A percentile compares a stretch with the other conserved stretches of the same genome.
Conservation (phyloP, 2,329 filamentous ascomycete genomes). For the Didymella keratinophila region DNA sequence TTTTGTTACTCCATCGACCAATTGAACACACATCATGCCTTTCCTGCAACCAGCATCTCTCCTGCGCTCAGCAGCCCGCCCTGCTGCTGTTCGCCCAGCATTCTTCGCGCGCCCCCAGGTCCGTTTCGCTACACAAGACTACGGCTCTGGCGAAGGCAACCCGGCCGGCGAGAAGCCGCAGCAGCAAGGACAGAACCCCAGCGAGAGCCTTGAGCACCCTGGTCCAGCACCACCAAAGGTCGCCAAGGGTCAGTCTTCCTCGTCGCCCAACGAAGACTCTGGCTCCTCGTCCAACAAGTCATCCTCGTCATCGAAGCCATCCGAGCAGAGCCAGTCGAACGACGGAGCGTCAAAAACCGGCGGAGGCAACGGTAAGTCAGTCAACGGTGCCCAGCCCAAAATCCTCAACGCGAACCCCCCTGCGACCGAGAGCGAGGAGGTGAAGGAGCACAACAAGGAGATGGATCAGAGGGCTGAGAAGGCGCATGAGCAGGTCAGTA, state of each 20-base stretch:
- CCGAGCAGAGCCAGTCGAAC: slow-evolving; percentile 21
- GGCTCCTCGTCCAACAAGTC: slow-evolving; percentile 21
- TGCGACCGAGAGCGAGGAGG: slow-evolving; percentile 46
- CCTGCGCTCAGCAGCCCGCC: slow-evolving; percentile 39
- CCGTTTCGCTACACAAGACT: slow-evolving; percentile 51
- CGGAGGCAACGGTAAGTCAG: slow-evolving; percentile 28
- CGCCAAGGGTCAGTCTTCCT: slow-evolving; percentile 45
- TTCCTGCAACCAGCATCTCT: slow-evolving; percentile 41
- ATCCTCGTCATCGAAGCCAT: slow-evolving; percentile 14
- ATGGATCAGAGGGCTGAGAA: slow-evolving; percentile 54
- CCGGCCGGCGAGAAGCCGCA: slow-evolving; percentile 55
- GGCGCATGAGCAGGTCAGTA: slow-evolving; percentile 49
- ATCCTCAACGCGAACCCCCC: slow-evolving; percentile 52
- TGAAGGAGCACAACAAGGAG: slow-evolving; percentile 56
- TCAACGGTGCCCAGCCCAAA: slow-evolving; percentile 54
- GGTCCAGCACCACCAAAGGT: slow-evolving; percentile 55
- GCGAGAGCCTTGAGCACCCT: slow-evolving; percentile 55
- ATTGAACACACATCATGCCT: slow-evolving; percentile 36
- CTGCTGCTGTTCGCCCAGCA: slow-evolving; percentile 33
- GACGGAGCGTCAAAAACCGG: slow-evolving; percentile 22
- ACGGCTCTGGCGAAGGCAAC: slow-evolving; percentile 54
- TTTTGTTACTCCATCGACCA: slow-evolving; percentile 1
- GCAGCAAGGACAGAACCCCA: slow-evolving; percentile 51
- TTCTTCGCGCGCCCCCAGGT: slow-evolving; percentile 40
- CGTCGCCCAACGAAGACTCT: slow-evolving; percentile 40